Conservation (phyloP, 106 monocot genomes). For the Apostasia ramifera region DNA sequence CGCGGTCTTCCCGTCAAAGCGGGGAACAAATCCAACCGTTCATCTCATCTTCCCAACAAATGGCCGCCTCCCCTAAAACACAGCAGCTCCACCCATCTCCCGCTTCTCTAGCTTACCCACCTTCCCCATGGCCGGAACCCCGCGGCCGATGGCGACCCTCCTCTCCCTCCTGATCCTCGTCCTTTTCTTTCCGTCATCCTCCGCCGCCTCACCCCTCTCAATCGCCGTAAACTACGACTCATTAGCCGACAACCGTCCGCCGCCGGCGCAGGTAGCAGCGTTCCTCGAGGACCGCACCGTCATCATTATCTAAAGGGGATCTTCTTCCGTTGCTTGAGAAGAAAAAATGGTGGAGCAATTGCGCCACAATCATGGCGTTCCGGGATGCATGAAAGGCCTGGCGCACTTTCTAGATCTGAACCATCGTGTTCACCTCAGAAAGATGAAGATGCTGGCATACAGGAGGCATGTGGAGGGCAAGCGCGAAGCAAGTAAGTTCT, state of each 20-base stretch:
- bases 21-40: too few species aligned
- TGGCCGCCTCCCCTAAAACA: too few species aligned
- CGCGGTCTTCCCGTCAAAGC: too few species aligned
- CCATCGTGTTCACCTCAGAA: constrained; percentile 3
- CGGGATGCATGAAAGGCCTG: neutral
- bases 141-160: too few species aligned
- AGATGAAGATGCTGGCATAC: constrained; percentile 8
- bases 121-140: neutral
- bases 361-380: neutral
- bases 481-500: constrained; percentile 4
- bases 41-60: too few species aligned
- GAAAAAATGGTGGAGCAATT: neutral
- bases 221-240: constrained; percentile 69
- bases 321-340: neutral
- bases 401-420: neutral
- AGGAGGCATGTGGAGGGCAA: constrained; percentile 4
- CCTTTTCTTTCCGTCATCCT: neutral
- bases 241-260: constrained; percentile 68
- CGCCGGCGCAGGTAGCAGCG: constrained; percentile 61
- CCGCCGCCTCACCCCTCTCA: too few species aligned
- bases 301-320: constrained; percentile 15
- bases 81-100: too few species aligned
- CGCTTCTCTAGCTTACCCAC: neutral
- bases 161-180: too few species aligned
- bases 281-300: constrained; percentile 55